A percentile compares a stretch with the other conserved stretches of the same genome.
phyloP scores from a whole-genome alignment of 805 yeast species.

The Candida caryicola region DNA sequence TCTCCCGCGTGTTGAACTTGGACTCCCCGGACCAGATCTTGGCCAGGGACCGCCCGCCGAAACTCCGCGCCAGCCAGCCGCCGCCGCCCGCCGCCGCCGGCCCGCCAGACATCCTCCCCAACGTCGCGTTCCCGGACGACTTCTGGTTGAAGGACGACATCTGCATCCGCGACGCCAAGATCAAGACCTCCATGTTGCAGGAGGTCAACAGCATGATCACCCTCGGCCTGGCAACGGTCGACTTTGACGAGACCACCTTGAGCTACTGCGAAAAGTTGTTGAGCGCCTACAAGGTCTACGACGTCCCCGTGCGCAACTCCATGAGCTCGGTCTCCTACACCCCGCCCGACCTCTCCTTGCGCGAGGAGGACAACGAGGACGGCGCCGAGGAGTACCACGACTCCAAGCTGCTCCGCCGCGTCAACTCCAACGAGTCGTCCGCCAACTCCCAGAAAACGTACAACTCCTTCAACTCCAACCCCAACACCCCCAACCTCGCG shows the following conservation, averaged over 20 bases:
- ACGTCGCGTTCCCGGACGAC: constrained; percentile 33
- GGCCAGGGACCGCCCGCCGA: neutral
- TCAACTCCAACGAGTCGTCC: constrained; percentile 13
- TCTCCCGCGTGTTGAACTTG: constrained; percentile 24
- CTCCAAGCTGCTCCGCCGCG: constrained; percentile 12
- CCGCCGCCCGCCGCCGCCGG: constrained; percentile 1
- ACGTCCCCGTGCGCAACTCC: constrained; percentile 8
- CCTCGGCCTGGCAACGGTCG: constrained; percentile 1
- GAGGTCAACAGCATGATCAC: constrained; percentile 32
- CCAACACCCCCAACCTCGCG: neutral
- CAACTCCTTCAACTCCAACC: constrained; percentile 4
- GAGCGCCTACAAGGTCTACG: constrained; percentile 32
- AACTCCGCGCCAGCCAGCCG: neutral
- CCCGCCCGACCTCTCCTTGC: constrained; percentile 12
- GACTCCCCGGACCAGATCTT: constrained; percentile 15
- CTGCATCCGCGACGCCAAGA: constrained; percentile 26
- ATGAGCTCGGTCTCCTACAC: constrained; percentile 3
- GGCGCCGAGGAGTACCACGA: constrained; percentile 16
- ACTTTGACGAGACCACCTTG: constrained; percentile 26
- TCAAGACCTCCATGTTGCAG: constrained; percentile 29
- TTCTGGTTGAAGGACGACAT: constrained; percentile 36
- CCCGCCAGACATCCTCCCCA: constrained; percentile 30
- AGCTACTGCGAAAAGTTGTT: constrained; percentile 30
- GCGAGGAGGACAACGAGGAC: constrained; percentile 18
- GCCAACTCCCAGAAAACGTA: constrained; percentile 12